Evolutionary conservation across 805 yeast genomes (phyloP).

Genomic region (Candida sakaeoensis): DNA sequence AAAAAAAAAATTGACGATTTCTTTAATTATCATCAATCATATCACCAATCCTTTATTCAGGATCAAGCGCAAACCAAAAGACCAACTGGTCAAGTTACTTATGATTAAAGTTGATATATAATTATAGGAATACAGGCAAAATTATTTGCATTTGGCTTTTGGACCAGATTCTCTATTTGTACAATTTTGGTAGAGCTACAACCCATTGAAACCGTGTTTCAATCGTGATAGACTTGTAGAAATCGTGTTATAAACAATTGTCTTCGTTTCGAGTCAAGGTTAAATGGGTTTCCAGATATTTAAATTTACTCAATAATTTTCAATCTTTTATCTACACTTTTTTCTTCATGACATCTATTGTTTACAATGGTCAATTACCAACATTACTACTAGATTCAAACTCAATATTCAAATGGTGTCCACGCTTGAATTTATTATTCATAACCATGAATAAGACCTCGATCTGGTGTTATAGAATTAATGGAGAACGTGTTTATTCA

Average conservation of each 20-base stretch:
- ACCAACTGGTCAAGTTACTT: too few species aligned
- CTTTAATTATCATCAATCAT: background rate
- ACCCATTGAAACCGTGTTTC: too few species aligned
- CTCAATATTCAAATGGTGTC: constrained; percentile 42
- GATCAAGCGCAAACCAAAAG: background rate
- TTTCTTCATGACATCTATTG: background rate
- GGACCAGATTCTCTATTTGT: too few species aligned
- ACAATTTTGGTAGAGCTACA: too few species aligned
- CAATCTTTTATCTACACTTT: background rate
- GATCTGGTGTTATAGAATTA: constrained; percentile 48
- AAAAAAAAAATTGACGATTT: background rate
- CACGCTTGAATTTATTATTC: constrained; percentile 51
- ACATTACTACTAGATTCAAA: constrained; percentile 29
- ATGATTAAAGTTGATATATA: too few species aligned
- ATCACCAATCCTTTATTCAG: background rate
- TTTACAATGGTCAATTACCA: constrained; percentile 12
- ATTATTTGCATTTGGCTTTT: too few species aligned
- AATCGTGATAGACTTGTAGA: too few species aligned
- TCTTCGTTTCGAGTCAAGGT: background rate
- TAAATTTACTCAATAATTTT: background rate
- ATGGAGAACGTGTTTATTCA: constrained; percentile 53
- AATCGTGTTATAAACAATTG: too few species aligned
- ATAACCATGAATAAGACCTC: constrained; percentile 49
- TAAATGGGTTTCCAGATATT: too few species aligned
- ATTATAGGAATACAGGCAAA: too few species aligned